These are phyloP conservation scores for Aureobasidium lini DNA, from an alignment of 2,329 filamentous ascomycete genomes.

Conservation along the genomic window DNA sequence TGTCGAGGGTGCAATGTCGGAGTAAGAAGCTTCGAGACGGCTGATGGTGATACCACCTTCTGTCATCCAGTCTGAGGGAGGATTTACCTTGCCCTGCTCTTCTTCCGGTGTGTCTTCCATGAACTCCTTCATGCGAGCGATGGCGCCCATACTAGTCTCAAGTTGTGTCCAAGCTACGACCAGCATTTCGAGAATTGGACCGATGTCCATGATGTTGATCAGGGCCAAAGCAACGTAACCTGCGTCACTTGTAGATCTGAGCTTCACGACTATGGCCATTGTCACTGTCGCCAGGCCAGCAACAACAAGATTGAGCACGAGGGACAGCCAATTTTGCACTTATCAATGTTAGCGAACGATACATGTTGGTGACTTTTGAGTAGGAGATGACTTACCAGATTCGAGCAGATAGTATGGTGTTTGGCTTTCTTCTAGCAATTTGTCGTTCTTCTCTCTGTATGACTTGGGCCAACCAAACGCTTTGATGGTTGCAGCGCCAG, in stretches of 20 bases:
- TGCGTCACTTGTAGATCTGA: slow-evolving; percentile 36
- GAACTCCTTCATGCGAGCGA: slow-evolving; percentile 50
- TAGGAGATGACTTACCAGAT: slow-evolving; percentile 18
- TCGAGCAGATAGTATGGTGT: slow-evolving; percentile 39
- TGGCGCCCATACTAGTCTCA: slow-evolving; percentile 52
- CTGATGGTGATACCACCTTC: slow-evolving; percentile 66
- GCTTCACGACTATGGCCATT: slow-evolving; percentile 29
- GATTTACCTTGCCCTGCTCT: slow-evolving; percentile 50
- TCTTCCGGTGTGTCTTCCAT: slow-evolving; percentile 38
- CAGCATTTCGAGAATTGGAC: slow-evolving; percentile 43
- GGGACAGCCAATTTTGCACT: slow-evolving; percentile 38
- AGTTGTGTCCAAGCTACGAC: slow-evolving; percentile 49
- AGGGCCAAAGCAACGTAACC: slow-evolving; percentile 48
- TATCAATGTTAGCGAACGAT: too few relatives aligned
- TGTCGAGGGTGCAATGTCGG: slow-evolving; percentile 27
- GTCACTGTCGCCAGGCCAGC: slow-evolving; percentile 25
- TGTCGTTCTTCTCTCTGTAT: slow-evolving; percentile 31
- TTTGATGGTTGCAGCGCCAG: slow-evolving; percentile 43
- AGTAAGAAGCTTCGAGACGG: slow-evolving; percentile 42
- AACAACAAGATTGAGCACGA: slow-evolving; percentile 35
- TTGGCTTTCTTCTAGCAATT: slow-evolving; percentile 35
- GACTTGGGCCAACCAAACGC: slow-evolving; percentile 42
- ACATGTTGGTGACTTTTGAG: not conserved
- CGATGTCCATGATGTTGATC: slow-evolving; percentile 48
- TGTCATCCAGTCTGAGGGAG: slow-evolving; percentile 67